Conservation (phyloP, 2,329 filamentous ascomycete species). For the Xylaria arbuscula region DNA sequence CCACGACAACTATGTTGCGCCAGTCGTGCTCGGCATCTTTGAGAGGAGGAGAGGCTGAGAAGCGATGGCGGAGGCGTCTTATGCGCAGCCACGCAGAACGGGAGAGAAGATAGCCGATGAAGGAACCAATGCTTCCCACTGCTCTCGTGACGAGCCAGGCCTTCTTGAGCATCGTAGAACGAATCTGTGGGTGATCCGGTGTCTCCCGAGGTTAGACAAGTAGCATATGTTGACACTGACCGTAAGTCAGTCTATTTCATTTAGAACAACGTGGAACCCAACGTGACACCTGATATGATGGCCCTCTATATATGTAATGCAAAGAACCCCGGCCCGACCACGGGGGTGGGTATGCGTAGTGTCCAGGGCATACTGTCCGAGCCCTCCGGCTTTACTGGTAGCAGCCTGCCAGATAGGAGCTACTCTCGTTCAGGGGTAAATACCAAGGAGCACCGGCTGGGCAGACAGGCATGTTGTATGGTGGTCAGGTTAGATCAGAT, state of each 20-base stretch:
- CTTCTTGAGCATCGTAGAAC: conserved; percentile 39
- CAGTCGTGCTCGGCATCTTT: conserved; percentile 27
- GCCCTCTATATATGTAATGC: conserved; percentile 9
- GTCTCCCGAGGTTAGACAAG: not conserved
- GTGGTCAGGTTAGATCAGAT: conserved; percentile 43
- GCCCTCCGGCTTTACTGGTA: conserved; percentile 1
- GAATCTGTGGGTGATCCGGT: not conserved
- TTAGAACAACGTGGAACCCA: not conserved
- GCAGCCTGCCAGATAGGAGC: not conserved
- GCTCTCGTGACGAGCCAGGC: conserved; percentile 37
- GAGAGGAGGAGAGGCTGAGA: conserved; percentile 29
- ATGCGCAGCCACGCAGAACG: conserved; percentile 38
- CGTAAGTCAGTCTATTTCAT: too few relatives aligned
- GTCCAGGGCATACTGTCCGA: conserved; percentile 10
- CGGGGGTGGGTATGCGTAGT: conserved; percentile 4
- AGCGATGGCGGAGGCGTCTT: conserved; percentile 32
- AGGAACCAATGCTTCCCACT: conserved; percentile 32
- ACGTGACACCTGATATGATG: not conserved
- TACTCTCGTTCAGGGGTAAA: conserved; percentile 12
- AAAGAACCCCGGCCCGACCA: not conserved
- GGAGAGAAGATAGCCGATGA: conserved; percentile 30
- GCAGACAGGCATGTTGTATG: not conserved
- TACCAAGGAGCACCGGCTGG: conserved; percentile 1
- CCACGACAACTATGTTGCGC: conserved; percentile 65
- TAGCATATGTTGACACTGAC: not conserved